Evolutionary conservation across 768 basidiomycete species (phyloP), one percentile per base, ranked within the genome.

Genomic region (Leccinum imitatum): DNA sequence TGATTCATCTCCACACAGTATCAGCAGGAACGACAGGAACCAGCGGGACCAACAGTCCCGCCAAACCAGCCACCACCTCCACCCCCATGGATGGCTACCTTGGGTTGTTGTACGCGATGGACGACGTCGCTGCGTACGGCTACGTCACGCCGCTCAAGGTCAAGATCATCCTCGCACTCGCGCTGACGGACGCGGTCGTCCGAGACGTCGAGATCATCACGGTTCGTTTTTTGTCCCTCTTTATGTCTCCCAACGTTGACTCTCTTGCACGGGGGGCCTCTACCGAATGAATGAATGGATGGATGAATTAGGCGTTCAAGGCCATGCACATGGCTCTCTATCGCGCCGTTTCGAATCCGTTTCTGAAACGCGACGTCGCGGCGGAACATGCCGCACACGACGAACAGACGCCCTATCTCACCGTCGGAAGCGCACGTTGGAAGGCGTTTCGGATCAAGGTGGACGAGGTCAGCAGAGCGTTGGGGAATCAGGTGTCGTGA

Each of bases 111-210:
- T 93, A 92, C 72, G 82, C 88, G n/a, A 89, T 95, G 81, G 94
- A 96, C 74, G 93, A 95, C 65, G 89, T 92, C 53, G 93, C 91
- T 2, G 91, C 93, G 41, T 95, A 95, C 73, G 94, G 93, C 44
- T 96, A 93, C 74, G 84, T 94, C 53, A 94, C 92, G 10, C 91
- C 93, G 13, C 77, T 92, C 61, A 91, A 89, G 69, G 81, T 94
- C 67, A 95, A 94, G 78, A 93, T 96, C 67, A 82, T 96, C 59
- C 69, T 95, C 55, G 88, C 87, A 1, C 74, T 95, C 54, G 87
- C 90, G 8, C 75, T 95, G 63, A 85, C 90, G 8, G 94, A 96
- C 69, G 80, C 89, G 13, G 84, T 94, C 21, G 85, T 95, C 31
- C 84, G 85, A 41, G 94, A 96, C 69, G 79, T 81, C 25, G 93